Evolutionary conservation across 2,329 filamentous ascomycete genomes (phyloP), one percentile per base, ranked within the genome.

Genomic region (Penicillium sp.): DNA sequence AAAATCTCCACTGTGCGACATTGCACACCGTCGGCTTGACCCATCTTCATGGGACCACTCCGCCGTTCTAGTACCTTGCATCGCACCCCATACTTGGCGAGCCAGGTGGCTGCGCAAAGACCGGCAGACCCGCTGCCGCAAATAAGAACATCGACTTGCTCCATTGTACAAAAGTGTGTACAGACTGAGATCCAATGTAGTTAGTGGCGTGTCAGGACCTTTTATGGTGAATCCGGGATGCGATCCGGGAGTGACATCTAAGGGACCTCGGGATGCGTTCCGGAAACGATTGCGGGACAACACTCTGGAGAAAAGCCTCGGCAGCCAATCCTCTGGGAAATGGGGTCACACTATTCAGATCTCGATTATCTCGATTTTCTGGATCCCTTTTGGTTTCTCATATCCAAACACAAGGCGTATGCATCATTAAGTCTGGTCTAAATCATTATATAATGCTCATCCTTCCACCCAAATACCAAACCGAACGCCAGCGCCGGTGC

Each of bases 21-120:
- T 69, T 86, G 83, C 19, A 85, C 81, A 2, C 84, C 84, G 58
- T 89, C 86, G 15, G 86, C 87, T 70, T 88, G 84, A 3, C 85
- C 86, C 45, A 80, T 76, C 40, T 76, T 65, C 49, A 88, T 75
- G 0, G 82, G 83, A 0, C 83, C 84, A 4, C 71, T 57, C 5
- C 82, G 79, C 6, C 77, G 78, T 63, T 89, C 86, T 0, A 88
- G 74, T 27, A 88, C 80, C 43, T 76, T 81, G 74, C 80, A 86
- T 25, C 73, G 70, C 59, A 87, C 76, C n/a, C 80, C 79, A 68
- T 79, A 81, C 23, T 80, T 80, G 1, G 84, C 77, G 3, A 88
- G 80, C 84, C 84, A 88, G 29, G 82, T 76, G 11, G 82, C 84
- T 6, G 84, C 83, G 62, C 81, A 83, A 50, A 87, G 77, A 19